These are phyloP conservation scores for Trichodelitschia bisporula DNA, from an alignment of 495 filamentous ascomycete species.

Conservation along the genomic window DNA sequence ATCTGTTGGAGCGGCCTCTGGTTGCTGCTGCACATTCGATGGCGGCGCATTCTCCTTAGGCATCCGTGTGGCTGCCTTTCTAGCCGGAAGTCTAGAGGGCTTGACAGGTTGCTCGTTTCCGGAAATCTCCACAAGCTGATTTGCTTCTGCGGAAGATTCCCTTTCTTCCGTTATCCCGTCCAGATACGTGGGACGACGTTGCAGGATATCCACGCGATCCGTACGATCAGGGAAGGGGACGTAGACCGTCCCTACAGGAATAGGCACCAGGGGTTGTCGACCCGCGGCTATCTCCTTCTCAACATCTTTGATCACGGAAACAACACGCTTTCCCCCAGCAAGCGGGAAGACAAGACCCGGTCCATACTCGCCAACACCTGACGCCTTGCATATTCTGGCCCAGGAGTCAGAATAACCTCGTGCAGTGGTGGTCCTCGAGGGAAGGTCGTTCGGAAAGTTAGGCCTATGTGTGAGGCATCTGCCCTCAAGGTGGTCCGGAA, in stretches of 20 bases:
- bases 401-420: constrained; percentile 18
- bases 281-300: constrained; percentile 15
- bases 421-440: constrained; percentile 12
- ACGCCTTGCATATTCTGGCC: constrained; percentile 16
- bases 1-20: no score
- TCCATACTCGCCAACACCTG: constrained; percentile 17
- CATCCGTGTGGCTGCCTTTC: no score
- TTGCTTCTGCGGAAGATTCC: constrained; percentile 11
- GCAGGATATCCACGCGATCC: no score
- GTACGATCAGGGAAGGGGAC: constrained; percentile 10
- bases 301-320: constrained; percentile 15
- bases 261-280: constrained; percentile 15
- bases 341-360: constrained; percentile 15
- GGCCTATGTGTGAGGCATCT: constrained; percentile 11
- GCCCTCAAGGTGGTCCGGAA: constrained; percentile 14
- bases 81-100: no score
- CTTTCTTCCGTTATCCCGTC: constrained; percentile 13
- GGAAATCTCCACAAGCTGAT: constrained; percentile 9
- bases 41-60: no score
- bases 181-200: no score
- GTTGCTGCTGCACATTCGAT: no score
- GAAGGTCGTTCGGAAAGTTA: constrained; percentile 15
- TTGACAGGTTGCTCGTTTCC: no score
- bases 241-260: constrained; percentile 16
- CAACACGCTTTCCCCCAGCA: constrained; percentile 13